Conservation (phyloP, 2,329 filamentous ascomycete species). For the Tricladium varicosporioides region DNA sequence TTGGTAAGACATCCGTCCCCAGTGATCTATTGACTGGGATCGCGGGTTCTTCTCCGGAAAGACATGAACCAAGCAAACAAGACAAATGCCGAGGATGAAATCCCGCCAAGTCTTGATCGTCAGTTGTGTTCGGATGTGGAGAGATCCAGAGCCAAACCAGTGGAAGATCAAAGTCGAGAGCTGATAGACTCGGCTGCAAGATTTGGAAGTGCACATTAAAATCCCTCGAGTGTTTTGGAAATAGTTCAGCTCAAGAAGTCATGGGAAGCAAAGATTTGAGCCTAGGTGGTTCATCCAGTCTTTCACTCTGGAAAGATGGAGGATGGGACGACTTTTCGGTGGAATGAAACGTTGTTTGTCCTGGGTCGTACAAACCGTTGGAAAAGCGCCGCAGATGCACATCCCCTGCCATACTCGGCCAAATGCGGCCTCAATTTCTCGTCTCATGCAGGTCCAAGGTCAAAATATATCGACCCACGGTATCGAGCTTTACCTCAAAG, state of each 20-base stretch:
- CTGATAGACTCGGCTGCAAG: too few relatives aligned
- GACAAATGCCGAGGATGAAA: conserved; percentile 3
- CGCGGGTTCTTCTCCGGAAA: conserved; percentile 6
- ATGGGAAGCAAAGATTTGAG: too few relatives aligned
- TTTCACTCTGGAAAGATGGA: background rate
- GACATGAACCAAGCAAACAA: background rate
- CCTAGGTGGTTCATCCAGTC: too few relatives aligned
- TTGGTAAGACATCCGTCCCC: conserved; percentile 12
- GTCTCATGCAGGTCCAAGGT: conserved; percentile 18
- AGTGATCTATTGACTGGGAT: background rate
- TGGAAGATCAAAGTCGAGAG: too few relatives aligned
- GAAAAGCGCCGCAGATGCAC: background rate
- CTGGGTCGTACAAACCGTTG: background rate
- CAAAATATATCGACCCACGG: background rate
- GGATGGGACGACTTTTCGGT: background rate
- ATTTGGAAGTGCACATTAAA: too few relatives aligned
- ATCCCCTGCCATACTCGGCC: conserved; percentile 10
- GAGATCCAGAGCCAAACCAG: background rate
- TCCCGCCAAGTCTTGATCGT: background rate
- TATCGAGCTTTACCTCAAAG: background rate
- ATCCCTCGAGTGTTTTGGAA: too few relatives aligned
- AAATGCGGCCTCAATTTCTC: conserved; percentile 15
- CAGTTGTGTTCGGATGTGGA: background rate
- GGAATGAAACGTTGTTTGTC: background rate
- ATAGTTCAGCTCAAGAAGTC: too few relatives aligned